Percentiles rank a stretch among this genome's conserved stretches.
These are phyloP conservation scores for Boletus hoseneyae DNA, from an alignment of 1,284 basidiomycete species.

Conservation along the genomic window DNA sequence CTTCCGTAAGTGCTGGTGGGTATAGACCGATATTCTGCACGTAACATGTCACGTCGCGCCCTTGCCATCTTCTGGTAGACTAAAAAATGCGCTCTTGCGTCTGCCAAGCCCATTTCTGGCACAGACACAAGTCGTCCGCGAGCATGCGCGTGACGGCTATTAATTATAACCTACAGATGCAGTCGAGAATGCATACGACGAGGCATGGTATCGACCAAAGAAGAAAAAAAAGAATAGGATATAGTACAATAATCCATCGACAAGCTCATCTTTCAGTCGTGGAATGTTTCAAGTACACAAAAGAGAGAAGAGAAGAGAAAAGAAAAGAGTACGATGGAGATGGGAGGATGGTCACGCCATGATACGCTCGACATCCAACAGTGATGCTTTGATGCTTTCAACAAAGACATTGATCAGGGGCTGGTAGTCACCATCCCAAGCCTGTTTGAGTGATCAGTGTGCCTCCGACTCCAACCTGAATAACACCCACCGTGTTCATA, in stretches of 20 bases:
- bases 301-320: too few species aligned
- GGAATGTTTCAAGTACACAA: neutral
- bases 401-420: constrained; percentile 33
- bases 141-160: too few species aligned
- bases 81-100: too few species aligned
- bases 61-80: too few species aligned
- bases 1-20: constrained; percentile 78
- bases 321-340: neutral
- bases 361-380: constrained; percentile 30
- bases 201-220: neutral
- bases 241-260: neutral
- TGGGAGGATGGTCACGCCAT: constrained; percentile 22
- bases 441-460: constrained; percentile 20
- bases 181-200: neutral
- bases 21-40: too few species aligned
- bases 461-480: neutral
- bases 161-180: too few species aligned
- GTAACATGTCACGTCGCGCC: too few species aligned
- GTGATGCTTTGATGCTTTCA: constrained; percentile 23
- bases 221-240: neutral
- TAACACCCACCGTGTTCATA: constrained; percentile 32
- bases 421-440: constrained; percentile 33
- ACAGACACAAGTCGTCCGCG: too few species aligned
- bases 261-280: neutral
- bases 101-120: too few species aligned